Base-by-base conservation (phyloP, 2,329 filamentous ascomycete species). In the Phialophora verrucosa region DNA sequence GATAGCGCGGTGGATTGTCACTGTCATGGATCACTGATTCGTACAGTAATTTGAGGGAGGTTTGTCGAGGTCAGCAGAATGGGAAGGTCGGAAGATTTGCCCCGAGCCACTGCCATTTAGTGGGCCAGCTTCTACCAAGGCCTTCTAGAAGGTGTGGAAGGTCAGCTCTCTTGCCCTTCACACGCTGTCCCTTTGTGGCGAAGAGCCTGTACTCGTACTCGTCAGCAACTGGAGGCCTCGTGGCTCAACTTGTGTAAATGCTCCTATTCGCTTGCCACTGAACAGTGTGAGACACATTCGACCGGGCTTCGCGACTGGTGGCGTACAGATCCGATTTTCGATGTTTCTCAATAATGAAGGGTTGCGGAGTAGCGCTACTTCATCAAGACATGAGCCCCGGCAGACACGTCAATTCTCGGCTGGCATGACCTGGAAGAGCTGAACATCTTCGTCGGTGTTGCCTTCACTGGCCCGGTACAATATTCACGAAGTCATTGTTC, bases 101-200 rank as follows among this genome's bases (percentile, higher is more conserved):
- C 23, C 27, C 42, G 20, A 59, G 17, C 25, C 49, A 23, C 20
- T 51, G 49, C 20, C 38, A 42, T 42, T 17, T 42, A 17, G 38
- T 42, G 38, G 38, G 38, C 17, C 14, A 17, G 14, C 6, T 1
- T 42, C 5, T 35, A 42, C 56, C 42, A 50, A 50, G 35, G 42
- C 35, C 57, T 59, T 50, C 57, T 59, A 27, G 57, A 59, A 59
- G 42, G 17, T 12, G 42, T 59, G 42, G 57, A 59, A 59, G 57
- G 38, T 44, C 38, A 44, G 38, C 38, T 44, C 38, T 44, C 38
- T 44, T 10, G 38, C 38, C 6, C 14, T 42, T 17, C 14, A 4
- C 38, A 42, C 6, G 38, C 17, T 17, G 4, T 17, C 4, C 17
- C 14, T 1, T 5, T 3, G 35, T 42, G 35, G 35, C 35, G 11